A percentile compares a stretch with the other conserved stretches of the same genome.
These are phyloP conservation scores for Tolypocladium tropicale DNA, from an alignment of 2,329 filamentous ascomycete species.

Conservation along the genomic window DNA sequence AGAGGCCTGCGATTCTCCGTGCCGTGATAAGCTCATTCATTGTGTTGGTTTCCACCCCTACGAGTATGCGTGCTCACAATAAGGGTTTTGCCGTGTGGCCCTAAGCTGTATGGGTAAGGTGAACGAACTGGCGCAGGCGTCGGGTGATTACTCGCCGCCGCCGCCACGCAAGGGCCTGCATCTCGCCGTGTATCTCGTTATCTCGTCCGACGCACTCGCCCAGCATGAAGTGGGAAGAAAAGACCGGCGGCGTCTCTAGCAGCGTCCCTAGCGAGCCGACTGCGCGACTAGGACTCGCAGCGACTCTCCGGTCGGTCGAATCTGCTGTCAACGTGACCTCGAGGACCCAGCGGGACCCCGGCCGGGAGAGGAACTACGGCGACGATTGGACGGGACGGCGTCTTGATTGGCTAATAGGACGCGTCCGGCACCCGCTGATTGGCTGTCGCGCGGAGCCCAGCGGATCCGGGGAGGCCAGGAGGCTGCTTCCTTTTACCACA, in stretches of 20 bases:
- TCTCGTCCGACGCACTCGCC: no score
- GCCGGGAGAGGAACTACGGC: background rate
- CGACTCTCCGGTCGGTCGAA: no score
- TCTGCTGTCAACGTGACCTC: background rate
- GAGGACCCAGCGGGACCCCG: background rate
- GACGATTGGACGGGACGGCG: constrained; percentile 3
- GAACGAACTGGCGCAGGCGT: background rate
- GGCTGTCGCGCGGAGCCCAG: background rate
- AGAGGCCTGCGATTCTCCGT: no score
- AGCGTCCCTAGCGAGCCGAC: background rate
- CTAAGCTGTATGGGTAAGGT: constrained; percentile 2
- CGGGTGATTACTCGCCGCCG: background rate
- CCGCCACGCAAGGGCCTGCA: background rate
- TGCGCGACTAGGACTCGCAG: no score
- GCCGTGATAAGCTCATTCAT: no score
- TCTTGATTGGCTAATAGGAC: constrained; percentile 6
- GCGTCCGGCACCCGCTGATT: background rate
- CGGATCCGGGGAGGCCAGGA: background rate
- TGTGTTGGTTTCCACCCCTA: no score
- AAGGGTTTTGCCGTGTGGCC: no score
- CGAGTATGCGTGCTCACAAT: no score
- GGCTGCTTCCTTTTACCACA: background rate
- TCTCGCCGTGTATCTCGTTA: background rate
- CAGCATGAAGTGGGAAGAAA: no score
- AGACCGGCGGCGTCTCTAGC: no score